Conservation (phyloP, 805 yeast species). For the Wickerhamiella occidentalis region DNA sequence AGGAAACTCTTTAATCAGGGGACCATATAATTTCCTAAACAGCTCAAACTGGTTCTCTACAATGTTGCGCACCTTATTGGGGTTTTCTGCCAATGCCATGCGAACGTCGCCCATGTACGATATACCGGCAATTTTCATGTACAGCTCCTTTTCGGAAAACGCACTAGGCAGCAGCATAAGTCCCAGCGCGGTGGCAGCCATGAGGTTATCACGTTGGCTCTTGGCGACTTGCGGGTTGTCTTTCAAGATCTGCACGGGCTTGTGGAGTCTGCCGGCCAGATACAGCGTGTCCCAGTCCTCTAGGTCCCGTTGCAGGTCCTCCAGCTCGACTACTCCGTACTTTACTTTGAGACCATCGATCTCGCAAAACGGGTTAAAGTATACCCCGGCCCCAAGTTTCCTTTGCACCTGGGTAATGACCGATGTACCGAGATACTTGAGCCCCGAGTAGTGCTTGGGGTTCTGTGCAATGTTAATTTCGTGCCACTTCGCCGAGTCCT, state of each 20-base stretch:
- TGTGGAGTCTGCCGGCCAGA: conserved; percentile 84
- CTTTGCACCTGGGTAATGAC: conserved; percentile 48
- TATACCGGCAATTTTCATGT: conserved; percentile 61
- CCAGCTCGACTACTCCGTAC: conserved; percentile 72
- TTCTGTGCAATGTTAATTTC: conserved; percentile 50
- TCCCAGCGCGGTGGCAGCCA: conserved; percentile 64
- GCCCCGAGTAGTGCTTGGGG: conserved; percentile 66
- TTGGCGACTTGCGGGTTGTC: conserved; percentile 27
- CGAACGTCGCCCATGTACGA: conserved; percentile 89
- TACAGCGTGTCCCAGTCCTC: conserved; percentile 79
- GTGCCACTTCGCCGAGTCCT: conserved; percentile 68
- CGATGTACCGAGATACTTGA: conserved; percentile 48
- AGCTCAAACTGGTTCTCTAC: conserved; percentile 60
- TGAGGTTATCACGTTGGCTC: conserved; percentile 45
- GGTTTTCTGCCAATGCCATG: conserved; percentile 80
- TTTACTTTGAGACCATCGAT: conserved; percentile 53
- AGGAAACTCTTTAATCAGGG: conserved; percentile 39
- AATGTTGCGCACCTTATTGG: conserved; percentile 74
- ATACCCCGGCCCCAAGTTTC: conserved; percentile 70
- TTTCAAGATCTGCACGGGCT: conserved; percentile 70
- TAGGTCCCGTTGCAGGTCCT: conserved; percentile 52
- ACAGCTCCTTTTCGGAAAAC: conserved; percentile 54
- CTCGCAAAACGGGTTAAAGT: conserved; percentile 80
- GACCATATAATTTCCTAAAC: conserved; percentile 65
- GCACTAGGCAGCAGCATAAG: conserved; percentile 39